Evolutionary conservation across 1,284 basidiomycete genomes (phyloP), one percentile per base, ranked within the genome.

Genomic region (Naganishia sp.): DNA sequence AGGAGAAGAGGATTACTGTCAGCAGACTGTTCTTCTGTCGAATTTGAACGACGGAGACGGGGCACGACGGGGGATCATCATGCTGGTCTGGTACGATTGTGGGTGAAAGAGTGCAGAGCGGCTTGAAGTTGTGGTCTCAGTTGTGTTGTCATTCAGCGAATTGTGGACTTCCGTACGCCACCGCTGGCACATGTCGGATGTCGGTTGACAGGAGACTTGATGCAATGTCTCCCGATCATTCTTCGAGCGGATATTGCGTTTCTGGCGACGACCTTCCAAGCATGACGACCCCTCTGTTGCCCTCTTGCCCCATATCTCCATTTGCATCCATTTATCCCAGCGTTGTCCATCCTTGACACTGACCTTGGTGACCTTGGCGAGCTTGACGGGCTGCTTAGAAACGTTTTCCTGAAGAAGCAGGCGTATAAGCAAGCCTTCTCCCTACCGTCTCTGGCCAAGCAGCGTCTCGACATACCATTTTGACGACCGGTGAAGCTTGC

Each of bases 341-440:
- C 15, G 18, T 23, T 10, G 16, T 18, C 25, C 31, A 36, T 49
- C 54, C 52, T 42, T 33, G 53, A 48, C 49, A 75, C 78, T 70
- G 74, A 92, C 92, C 90, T 93, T 95, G 84, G 90, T 88, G 74
- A 97, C 94, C 84, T 90, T 92, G 73, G 92, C 94, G 79, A 96
- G 91, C 83, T 95, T 95, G 79, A 94, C 92, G 76, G 90, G 88
- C 72, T 86, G 85, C 88, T 94, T 94, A 50, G 67, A 67, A 55
- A 70, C 69, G 69, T 70, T 70, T 61, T 70, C 69, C 69, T 66
- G 33, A 50, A 2, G 48, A 43, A 39, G 33, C 56, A n/a, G 54
- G 33, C 10, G 10, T 36, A 25, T 42, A 39, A 39, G 36, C 36
- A 39, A 3, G 7, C 36, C 13, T 39, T 13, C 36, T 13, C 36